phyloP scores from a whole-genome alignment of 2,329 filamentous ascomycete genomes.

The Venturia pyrina region DNA sequence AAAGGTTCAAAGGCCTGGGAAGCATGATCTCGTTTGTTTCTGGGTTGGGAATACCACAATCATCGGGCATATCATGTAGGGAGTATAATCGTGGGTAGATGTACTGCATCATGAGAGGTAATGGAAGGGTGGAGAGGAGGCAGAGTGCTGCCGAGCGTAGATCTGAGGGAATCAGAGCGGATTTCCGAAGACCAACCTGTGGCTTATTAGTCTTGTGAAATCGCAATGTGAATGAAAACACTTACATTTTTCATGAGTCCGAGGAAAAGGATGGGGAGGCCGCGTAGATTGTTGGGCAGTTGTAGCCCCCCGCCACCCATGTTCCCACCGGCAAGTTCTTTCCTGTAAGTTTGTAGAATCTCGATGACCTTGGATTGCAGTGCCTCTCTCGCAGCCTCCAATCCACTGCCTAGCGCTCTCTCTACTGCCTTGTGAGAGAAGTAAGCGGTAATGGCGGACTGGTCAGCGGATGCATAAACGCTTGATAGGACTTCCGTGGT shows the following conservation, averaged over 20 bases:
- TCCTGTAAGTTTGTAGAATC: conserved; percentile 88
- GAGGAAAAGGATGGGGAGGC: conserved; percentile 80
- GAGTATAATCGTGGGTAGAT: conserved; percentile 62
- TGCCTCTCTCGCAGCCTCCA: conserved; percentile 85
- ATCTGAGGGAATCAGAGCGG: conserved; percentile 86
- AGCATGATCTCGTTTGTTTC: conserved; percentile 83
- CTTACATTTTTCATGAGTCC: conserved; percentile 90
- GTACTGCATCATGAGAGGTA: conserved; percentile 85
- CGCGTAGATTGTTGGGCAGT: conserved; percentile 85
- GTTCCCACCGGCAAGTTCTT: conserved; percentile 90
- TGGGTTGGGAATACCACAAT: conserved; percentile 73
- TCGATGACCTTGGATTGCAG: conserved; percentile 87
- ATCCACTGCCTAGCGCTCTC: conserved; percentile 69
- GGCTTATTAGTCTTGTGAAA: conserved; percentile 12
- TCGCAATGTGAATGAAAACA: conserved; percentile 15
- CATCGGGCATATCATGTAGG: conserved; percentile 92
- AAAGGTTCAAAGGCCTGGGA: conserved; percentile 74
- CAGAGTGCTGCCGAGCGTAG: conserved; percentile 88
- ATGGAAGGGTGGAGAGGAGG: conserved; percentile 82
- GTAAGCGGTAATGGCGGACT: conserved; percentile 84
- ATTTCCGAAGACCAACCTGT: conserved; percentile 72
- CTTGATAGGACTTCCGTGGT: conserved; percentile 87
- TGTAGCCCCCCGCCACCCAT: conserved; percentile 88
- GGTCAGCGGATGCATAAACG: conserved; percentile 89
- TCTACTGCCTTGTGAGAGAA: conserved; percentile 98